Conservation (phyloP, 2,329 filamentous ascomycete species). For the Verticillium alfalfae region DNA sequence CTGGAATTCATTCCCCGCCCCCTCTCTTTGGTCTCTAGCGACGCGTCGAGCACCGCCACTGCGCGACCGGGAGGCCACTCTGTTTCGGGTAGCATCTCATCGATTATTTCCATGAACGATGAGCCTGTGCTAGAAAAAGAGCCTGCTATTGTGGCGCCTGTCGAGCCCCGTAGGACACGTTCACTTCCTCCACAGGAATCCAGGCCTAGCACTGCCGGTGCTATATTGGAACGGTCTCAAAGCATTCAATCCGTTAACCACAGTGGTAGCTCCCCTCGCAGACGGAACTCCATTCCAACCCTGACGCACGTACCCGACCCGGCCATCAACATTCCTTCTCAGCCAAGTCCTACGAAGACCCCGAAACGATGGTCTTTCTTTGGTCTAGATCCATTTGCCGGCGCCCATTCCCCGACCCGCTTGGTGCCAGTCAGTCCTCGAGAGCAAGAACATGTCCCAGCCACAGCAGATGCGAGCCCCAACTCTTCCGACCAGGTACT, state of each 20-base stretch:
- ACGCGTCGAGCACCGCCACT: constrained; percentile 73
- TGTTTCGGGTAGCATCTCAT: constrained; percentile 74
- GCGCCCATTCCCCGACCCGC: constrained; percentile 5
- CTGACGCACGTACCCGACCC: constrained; percentile 36
- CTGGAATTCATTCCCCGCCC: constrained; percentile 80
- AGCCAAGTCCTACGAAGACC: constrained; percentile 43
- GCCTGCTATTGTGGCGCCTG: constrained; percentile 8
- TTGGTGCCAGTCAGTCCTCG: background rate
- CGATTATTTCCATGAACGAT: constrained; percentile 59
- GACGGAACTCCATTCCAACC: constrained; percentile 56
- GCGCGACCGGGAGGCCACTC: constrained; percentile 61
- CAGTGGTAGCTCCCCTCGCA: constrained; percentile 31
- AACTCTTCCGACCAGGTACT: constrained; percentile 30
- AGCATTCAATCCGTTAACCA: constrained; percentile 26
- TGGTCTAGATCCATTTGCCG: constrained; percentile 48
- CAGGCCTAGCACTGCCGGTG: constrained; percentile 66
- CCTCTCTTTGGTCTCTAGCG: constrained; percentile 76
- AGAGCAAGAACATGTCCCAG: background rate
- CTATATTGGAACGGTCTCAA: constrained; percentile 53
- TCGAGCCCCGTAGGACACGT: constrained; percentile 33
- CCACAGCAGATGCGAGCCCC: constrained; percentile 15
- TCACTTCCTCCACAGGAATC: constrained; percentile 34
- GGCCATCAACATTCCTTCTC: constrained; percentile 24
- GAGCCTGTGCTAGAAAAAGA: constrained; percentile 10
- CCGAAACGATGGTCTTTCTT: constrained; percentile 60